phyloP scores from a whole-genome alignment of 768 basidiomycete genomes.

The Pleurotus giganteus region DNA sequence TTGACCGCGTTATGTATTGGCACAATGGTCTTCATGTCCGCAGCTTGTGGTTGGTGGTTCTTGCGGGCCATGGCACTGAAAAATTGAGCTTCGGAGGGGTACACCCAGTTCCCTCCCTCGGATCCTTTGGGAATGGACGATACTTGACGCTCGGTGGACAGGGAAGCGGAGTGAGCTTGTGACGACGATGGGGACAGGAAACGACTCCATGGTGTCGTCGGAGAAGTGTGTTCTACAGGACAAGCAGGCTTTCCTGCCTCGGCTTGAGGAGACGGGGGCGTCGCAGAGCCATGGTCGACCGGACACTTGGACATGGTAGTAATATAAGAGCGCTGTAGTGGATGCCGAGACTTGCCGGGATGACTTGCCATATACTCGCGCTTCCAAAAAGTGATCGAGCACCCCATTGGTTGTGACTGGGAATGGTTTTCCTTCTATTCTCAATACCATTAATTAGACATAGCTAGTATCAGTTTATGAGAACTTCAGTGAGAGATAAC shows the following conservation, averaged over 20 bases:
- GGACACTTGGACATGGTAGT: conserved; percentile 40
- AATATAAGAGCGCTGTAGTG: conserved; percentile 1
- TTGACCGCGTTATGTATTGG: conserved; percentile 99
- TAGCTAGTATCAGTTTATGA: too few species aligned
- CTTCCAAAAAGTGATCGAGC: too few species aligned
- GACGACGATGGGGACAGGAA: conserved; percentile 16
- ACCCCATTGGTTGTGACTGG: not conserved
- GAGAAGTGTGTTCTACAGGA: conserved; percentile 61
- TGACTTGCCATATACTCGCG: not conserved
- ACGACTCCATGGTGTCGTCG: conserved; percentile 4
- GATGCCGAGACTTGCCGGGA: conserved; percentile 3
- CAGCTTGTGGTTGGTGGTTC: conserved; percentile 80
- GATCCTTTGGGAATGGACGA: conserved; percentile 83
- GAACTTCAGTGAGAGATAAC: too few species aligned
- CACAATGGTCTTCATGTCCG: conserved; percentile 95
- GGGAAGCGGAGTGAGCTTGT: conserved; percentile 23
- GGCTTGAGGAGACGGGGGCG: conserved; percentile 6
- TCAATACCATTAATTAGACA: too few species aligned
- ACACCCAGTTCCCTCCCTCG: conserved; percentile 81
- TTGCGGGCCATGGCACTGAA: conserved; percentile 96
- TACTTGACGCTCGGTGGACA: conserved; percentile 74
- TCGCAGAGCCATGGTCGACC: conserved; percentile 37
- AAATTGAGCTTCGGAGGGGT: conserved; percentile 98
- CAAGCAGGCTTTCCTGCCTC: conserved; percentile 35
- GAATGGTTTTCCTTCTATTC: too few species aligned